A percentile compares a stretch with the other conserved stretches of the same genome.
phyloP scores from a whole-genome alignment of 768 basidiomycete species.

The Podaxis sp. region DNA sequence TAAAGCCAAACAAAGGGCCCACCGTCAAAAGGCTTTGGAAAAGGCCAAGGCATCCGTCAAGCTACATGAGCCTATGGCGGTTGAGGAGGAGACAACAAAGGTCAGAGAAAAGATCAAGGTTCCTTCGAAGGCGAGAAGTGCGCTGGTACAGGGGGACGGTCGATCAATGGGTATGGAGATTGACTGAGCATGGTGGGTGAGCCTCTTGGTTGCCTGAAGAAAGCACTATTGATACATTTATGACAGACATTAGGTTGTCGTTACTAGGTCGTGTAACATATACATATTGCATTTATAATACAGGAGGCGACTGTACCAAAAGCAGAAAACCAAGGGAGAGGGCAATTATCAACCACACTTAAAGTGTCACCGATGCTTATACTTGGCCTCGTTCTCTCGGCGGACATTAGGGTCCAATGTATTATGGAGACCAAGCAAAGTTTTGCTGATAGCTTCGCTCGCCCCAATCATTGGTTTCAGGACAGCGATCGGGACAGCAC shows the following conservation, averaged over 20 bases:
- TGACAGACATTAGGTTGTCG: slow-evolving; percentile 18
- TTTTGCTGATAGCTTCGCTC: slow-evolving; percentile 94
- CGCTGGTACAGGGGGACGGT: slow-evolving; percentile 80
- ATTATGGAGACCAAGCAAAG: slow-evolving; percentile 90
- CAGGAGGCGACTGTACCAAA: slow-evolving; percentile 2
- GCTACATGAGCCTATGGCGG: slow-evolving; percentile 61
- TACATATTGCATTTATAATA: slow-evolving; percentile 10
- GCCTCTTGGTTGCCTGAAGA: not conserved
- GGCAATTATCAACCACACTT: not conserved
- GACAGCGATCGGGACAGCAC: slow-evolving; percentile 96
- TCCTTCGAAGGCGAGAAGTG: slow-evolving; percentile 58
- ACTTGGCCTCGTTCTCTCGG: slow-evolving; percentile 88
- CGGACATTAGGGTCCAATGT: slow-evolving; percentile 83
- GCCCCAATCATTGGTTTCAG: slow-evolving; percentile 98
- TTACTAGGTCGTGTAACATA: slow-evolving; percentile 17
- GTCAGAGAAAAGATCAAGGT: slow-evolving; percentile 78
- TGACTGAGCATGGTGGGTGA: slow-evolving; percentile 42
- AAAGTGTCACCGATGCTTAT: slow-evolving; percentile 67
- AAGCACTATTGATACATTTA: not conserved
- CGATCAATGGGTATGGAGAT: slow-evolving; percentile 91
- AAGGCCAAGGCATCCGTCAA: slow-evolving; percentile 57
- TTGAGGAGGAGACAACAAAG: slow-evolving; percentile 30
- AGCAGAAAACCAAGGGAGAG: not conserved
- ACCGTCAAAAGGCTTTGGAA: slow-evolving; percentile 65
- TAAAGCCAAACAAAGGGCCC: slow-evolving; percentile 72